A percentile compares a stretch with the other conserved stretches of the same genome.
These are phyloP conservation scores for Kuraishia cidri DNA, from an alignment of 805 yeast species.

Conservation along the genomic window DNA sequence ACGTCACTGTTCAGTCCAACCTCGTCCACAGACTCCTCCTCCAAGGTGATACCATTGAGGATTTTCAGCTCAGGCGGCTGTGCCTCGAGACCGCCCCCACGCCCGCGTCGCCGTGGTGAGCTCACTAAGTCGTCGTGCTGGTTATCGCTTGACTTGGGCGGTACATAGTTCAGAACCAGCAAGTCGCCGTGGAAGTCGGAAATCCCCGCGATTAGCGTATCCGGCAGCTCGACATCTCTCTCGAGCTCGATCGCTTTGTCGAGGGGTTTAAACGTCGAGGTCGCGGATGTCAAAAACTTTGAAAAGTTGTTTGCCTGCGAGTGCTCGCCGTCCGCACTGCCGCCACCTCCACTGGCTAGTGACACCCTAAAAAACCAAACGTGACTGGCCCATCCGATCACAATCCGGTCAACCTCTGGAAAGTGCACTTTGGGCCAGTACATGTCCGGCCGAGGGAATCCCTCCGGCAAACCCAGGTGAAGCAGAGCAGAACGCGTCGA, in stretches of 20 bases:
- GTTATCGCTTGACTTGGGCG: constrained; percentile 17
- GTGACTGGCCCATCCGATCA: constrained; percentile 78
- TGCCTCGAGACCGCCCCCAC: constrained; percentile 16
- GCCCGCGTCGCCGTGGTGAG: constrained; percentile 7
- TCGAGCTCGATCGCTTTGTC: constrained; percentile 38
- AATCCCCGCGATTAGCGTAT: constrained; percentile 64
- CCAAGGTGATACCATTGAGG: constrained; percentile 55
- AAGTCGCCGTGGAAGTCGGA: constrained; percentile 64
- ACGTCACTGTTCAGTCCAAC: constrained; percentile 51
- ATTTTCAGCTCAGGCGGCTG: constrained; percentile 70
- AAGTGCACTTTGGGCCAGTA: constrained; percentile 74
- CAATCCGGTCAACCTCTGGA: constrained; percentile 55
- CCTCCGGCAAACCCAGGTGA: constrained; percentile 46
- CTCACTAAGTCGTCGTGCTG: constrained; percentile 7
- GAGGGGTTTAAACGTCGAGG: constrained; percentile 37
- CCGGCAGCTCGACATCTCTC: constrained; percentile 35
- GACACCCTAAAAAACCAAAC: constrained; percentile 58
- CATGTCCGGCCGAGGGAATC: constrained; percentile 59
- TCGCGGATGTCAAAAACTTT: constrained; percentile 40
- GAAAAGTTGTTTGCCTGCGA: constrained; percentile 11
- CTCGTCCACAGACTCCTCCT: constrained; percentile 73
- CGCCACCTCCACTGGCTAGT: background rate
- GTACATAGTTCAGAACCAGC: constrained; percentile 46
- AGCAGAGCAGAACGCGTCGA: constrained; percentile 37
- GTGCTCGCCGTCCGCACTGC: background rate